Conservation (phyloP, 345 rosid genomes). For the Melaleuca alternifolia region DNA sequence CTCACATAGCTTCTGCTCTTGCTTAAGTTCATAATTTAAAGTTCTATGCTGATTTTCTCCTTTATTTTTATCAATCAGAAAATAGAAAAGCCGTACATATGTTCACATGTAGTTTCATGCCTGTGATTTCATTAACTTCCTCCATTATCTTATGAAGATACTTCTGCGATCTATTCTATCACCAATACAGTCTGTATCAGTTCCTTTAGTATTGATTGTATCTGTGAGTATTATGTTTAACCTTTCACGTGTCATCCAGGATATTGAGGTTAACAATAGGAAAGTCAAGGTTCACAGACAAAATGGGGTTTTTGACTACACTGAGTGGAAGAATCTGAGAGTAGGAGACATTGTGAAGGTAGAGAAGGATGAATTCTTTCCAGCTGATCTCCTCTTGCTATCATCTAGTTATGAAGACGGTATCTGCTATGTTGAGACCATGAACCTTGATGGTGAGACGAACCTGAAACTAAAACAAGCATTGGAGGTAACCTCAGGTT, state of each 20-base stretch:
- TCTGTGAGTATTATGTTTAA: not conserved
- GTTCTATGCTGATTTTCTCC: not conserved
- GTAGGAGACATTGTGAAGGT: slow-evolving; percentile 86
- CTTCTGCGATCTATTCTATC: not conserved
- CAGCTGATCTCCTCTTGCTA: slow-evolving; percentile 72
- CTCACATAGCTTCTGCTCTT: not conserved
- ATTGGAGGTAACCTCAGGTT: slow-evolving; percentile 50
- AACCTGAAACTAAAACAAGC: slow-evolving; percentile 83
- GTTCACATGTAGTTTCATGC: not conserved
- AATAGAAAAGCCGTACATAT: not conserved
- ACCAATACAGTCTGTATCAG: not conserved
- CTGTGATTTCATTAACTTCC: not conserved
- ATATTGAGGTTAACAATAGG: slow-evolving; percentile 71
- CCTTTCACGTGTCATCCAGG: slow-evolving; percentile 25
- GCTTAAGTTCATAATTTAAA: not conserved
- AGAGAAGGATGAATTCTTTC: slow-evolving; percentile 76
- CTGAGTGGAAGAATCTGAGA: slow-evolving; percentile 63
- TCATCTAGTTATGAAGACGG: slow-evolving; percentile 80
- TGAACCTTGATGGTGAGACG: slow-evolving; percentile 95
- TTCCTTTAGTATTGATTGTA: not conserved
- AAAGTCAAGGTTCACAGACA: slow-evolving; percentile 52
- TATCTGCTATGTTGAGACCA: slow-evolving; percentile 87
- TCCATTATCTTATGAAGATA: not conserved
- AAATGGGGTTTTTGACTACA: slow-evolving; percentile 38
- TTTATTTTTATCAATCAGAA: not conserved